phyloP scores from a whole-genome alignment of 2,329 filamentous ascomycete species.

The Fusarium palustre region DNA sequence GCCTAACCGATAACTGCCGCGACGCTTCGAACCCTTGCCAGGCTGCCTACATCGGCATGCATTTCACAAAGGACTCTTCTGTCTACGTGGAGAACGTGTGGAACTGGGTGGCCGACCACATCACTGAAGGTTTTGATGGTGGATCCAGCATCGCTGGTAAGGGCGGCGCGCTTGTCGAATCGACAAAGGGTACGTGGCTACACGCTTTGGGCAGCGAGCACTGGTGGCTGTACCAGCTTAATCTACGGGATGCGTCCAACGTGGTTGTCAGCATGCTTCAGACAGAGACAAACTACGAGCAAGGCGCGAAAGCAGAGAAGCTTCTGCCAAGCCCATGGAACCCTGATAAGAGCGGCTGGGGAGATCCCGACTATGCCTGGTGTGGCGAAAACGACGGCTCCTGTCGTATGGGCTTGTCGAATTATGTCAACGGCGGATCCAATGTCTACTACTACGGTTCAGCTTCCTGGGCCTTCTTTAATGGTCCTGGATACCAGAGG shows the following conservation, averaged over 20 bases:
- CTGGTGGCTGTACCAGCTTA: slow-evolving; percentile 2
- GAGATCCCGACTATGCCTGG: neutral
- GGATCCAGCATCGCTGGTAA: neutral
- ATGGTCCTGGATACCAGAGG: neutral
- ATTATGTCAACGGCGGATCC: slow-evolving; percentile 1
- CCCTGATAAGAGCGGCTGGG: neutral
- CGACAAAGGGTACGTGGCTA: neutral
- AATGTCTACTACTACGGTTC: neutral
- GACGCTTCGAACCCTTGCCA: neutral
- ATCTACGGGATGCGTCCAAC: neutral
- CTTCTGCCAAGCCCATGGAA: neutral
- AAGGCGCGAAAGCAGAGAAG: neutral
- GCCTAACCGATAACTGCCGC: neutral
- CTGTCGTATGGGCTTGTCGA: neutral
- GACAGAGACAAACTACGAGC: slow-evolving; percentile 3
- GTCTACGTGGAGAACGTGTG: slow-evolving; percentile 66
- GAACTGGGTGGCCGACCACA: slow-evolving; percentile 76
- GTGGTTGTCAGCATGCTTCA: slow-evolving; percentile 3
- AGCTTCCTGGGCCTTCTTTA: neutral
- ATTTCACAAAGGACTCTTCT: slow-evolving; percentile 58
- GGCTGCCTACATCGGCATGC: neutral
- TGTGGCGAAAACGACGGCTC: neutral
- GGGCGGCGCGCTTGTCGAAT: neutral
- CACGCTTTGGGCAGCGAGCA: neutral
- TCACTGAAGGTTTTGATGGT: neutral